Evolutionary conservation across 352 stramenopile species (phyloP).

Genomic region (Phytophthora multivora): DNA sequence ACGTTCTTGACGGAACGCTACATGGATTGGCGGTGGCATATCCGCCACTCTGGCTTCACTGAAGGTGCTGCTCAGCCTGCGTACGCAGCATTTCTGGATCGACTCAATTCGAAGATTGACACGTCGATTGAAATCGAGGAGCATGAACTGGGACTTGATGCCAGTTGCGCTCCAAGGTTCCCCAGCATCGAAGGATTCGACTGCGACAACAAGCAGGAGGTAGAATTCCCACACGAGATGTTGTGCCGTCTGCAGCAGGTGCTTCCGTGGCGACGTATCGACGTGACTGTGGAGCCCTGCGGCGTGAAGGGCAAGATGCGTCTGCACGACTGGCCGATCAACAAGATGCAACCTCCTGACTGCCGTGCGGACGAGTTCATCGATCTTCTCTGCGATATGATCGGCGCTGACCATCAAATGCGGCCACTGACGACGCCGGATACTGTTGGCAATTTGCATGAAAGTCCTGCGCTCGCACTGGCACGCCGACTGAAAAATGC

Average conservation of each 20-base stretch:
- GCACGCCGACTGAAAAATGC: conserved; percentile 18
- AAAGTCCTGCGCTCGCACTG: conserved; percentile 28
- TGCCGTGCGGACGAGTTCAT: conserved; percentile 76
- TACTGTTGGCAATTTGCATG: conserved; percentile 18
- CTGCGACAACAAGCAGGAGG: conserved; percentile 80
- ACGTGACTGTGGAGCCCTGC: conserved; percentile 64
- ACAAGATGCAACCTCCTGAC: conserved; percentile 74
- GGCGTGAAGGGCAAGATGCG: conserved; percentile 72
- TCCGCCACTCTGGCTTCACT: conserved; percentile 70
- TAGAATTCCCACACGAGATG: conserved; percentile 73
- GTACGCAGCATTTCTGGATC: conserved; percentile 34
- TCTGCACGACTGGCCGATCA: conserved; percentile 83
- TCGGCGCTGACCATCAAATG: conserved; percentile 63
- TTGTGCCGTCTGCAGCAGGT: conserved; percentile 55
- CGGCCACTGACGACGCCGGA: conserved; percentile 30
- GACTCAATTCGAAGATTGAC: conserved; percentile 55
- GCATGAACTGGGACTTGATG: conserved; percentile 44
- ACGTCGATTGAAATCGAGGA: conserved; percentile 41
- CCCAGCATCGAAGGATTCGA: conserved; percentile 67
- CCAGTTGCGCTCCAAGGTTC: conserved; percentile 38
- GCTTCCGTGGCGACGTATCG: conserved; percentile 66
- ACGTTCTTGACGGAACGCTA: conserved; percentile 57
- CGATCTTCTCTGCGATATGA: conserved; percentile 71
- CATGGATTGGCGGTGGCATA: conserved; percentile 70
- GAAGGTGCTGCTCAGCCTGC: neutral